Percentiles rank a stretch among this genome's conserved stretches.
Conservation (phyloP, 768 basidiomycete species). For the Tylopilus sp. region DNA sequence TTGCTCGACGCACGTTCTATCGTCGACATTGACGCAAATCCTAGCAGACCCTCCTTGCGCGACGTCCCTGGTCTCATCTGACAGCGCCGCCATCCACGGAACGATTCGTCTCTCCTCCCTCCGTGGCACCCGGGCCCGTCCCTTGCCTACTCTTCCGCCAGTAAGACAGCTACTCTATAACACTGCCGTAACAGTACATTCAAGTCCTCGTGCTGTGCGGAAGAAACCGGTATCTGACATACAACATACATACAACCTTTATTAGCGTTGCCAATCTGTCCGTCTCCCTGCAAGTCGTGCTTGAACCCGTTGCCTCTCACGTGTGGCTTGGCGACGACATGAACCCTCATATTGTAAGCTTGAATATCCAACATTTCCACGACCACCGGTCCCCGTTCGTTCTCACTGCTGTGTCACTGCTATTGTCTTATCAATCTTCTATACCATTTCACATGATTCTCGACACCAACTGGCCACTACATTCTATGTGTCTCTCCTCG, state of each 20-base stretch:
- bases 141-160: neutral
- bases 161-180: neutral
- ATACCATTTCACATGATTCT: neutral
- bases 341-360: slow-evolving; percentile 7
- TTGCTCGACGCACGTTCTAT: neutral
- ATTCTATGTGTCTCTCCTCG: too few species aligned
- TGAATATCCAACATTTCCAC: slow-evolving; percentile 15
- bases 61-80: neutral
- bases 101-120: neutral
- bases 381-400: slow-evolving; percentile 11
- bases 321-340: slow-evolving; percentile 7
- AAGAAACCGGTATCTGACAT: slow-evolving; percentile 15
- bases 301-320: slow-evolving; percentile 4
- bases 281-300: neutral
- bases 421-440: neutral
- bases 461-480: too few species aligned
- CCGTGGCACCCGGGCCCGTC: slow-evolving; percentile 2
- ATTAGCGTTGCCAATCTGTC: slow-evolving; percentile 1
- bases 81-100: slow-evolving; percentile 1
- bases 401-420: neutral
- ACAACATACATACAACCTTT: neutral
- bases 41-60: too few species aligned
- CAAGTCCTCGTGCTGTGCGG: slow-evolving; percentile 1
- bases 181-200: slow-evolving; percentile 5
- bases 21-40: neutral